These are phyloP conservation scores for Boletus calvinii DNA, from an alignment of 1,284 basidiomycete genomes.

Conservation along the genomic window DNA sequence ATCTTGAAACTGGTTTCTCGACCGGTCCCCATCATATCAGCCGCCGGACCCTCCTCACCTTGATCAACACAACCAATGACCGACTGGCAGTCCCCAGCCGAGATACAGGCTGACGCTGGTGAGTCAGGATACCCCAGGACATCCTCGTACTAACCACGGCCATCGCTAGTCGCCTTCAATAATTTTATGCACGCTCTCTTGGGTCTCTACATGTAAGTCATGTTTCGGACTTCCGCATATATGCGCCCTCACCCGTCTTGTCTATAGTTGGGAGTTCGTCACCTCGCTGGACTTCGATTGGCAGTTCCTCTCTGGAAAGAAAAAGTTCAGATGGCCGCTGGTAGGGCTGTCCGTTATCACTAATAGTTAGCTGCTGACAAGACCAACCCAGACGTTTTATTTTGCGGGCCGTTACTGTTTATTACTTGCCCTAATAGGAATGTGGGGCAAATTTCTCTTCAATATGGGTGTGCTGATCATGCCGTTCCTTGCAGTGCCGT, in stretches of 20 bases:
- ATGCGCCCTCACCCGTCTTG: neutral
- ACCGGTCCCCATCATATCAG: neutral
- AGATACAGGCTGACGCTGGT: slow-evolving; percentile 54
- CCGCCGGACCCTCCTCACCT: neutral
- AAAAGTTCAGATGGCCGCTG: slow-evolving; percentile 63
- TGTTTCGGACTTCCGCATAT: slow-evolving; percentile 10
- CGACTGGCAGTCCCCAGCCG: slow-evolving; percentile 55
- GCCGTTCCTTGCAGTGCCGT: slow-evolving; percentile 19
- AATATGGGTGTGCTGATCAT: neutral
- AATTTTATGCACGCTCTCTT: slow-evolving; percentile 67
- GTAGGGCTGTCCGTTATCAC: slow-evolving; percentile 33
- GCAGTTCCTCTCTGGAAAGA: slow-evolving; percentile 58
- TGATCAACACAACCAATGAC: slow-evolving; percentile 40
- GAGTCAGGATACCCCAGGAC: neutral
- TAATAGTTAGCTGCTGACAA: slow-evolving; percentile 2
- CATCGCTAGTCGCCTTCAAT: slow-evolving; percentile 50
- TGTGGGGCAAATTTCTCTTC: slow-evolving; percentile 43
- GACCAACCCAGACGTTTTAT: slow-evolving; percentile 57
- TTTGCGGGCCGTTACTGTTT: slow-evolving; percentile 71
- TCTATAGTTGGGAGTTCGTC: slow-evolving; percentile 59
- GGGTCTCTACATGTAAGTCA: slow-evolving; percentile 60
- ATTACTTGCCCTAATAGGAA: slow-evolving; percentile 66
- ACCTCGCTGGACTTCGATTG: slow-evolving; percentile 69
- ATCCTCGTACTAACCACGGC: slow-evolving; percentile 11
- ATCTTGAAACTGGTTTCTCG: neutral